Percentiles rank a stretch among this genome's conserved stretches.
phyloP scores from a whole-genome alignment of 345 rosid genomes.

The Salix dunnii region DNA sequence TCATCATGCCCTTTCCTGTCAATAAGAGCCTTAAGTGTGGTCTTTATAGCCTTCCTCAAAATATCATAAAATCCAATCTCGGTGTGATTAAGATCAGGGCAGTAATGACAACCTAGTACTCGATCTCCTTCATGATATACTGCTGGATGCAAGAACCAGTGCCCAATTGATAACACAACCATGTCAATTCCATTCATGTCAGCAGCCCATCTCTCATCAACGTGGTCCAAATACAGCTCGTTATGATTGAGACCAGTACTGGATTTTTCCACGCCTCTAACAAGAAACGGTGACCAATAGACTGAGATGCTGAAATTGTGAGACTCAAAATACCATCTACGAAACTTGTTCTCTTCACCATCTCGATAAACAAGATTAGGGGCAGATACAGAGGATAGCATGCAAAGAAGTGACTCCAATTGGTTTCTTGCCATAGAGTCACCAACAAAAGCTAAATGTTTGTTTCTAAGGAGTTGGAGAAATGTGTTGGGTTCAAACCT shows the following conservation, averaged over 20 bases:
- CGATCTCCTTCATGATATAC: conserved; percentile 63
- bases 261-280: conserved; percentile 75
- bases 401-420: conserved; percentile 83
- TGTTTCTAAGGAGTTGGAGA: conserved; percentile 53
- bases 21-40: conserved; percentile 46
- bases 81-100: conserved; percentile 63
- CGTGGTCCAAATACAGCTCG: conserved; percentile 53
- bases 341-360: conserved; percentile 76
- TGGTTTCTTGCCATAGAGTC: conserved; percentile 99
- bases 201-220: conserved; percentile 78
- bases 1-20: conserved; percentile 33
- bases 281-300: conserved; percentile 96
- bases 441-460: conserved; percentile 81
- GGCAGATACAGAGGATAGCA: conserved; percentile 55
- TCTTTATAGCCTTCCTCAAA: conserved; percentile 66
- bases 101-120: conserved; percentile 80
- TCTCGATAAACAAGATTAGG: conserved; percentile 54
- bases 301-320: conserved; percentile 59
- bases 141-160: conserved; percentile 92
- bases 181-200: conserved; percentile 54
- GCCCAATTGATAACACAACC: conserved; percentile 75
- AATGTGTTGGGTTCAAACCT: conserved; percentile 74
- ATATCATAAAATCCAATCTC: conserved; percentile 77
- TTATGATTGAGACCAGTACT: conserved; percentile 58
- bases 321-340: conserved; percentile 66